Base-by-base conservation (phyloP, 192 early-diverging fungal genomes). In the Thamnidium elegans region DNA sequence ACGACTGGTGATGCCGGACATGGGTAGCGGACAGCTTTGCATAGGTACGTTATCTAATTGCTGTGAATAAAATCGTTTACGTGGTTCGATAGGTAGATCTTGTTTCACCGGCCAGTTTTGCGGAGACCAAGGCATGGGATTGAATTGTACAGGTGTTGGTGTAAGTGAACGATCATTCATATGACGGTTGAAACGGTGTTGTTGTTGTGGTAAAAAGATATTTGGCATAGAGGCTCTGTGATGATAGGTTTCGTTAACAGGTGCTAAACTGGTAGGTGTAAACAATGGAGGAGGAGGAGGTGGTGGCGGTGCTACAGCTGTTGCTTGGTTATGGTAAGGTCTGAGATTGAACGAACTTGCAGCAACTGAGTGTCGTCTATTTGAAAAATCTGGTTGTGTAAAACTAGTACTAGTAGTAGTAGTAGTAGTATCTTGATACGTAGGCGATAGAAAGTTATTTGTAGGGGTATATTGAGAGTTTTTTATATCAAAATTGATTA, bases 211-310 rank as follows among this genome's bases (percentile, higher is more conserved):
- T 31, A 26, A 30, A 63, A 39, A 51, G 7, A 63, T 51, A 39
- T 63, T 63, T 51, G 61, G 61, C 47, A 63, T 32, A 34, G 61
- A 63, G n/a, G 61, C 46, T 7, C 61, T 48, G 15, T 63, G 61
- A 14, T 51, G 32, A 7, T 47, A 15, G 10, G 14, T 23, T 17
- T 17, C 9, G 14, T 43, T 30, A 7, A 11, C 21, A 15, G 21
- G n/a, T 26, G 26, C 26, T 26, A 26, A 26, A 26, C 26, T 26
- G 26, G 26, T 26, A 26, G 26, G 26, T 26, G 26, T 26, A 26
- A 26, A 26, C 26, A 26, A 3, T 26, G 3, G 26, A 2, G 26
- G 26, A 26, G 26, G 26, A 2, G 26, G 26, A 1, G 26, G 1
- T 26, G 26, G 26, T 26, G 26, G 26, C 26, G 26, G 26, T 3